Evolutionary conservation across 2,329 filamentous ascomycete genomes (phyloP).

Genomic region (Colletotrichum sidae): DNA sequence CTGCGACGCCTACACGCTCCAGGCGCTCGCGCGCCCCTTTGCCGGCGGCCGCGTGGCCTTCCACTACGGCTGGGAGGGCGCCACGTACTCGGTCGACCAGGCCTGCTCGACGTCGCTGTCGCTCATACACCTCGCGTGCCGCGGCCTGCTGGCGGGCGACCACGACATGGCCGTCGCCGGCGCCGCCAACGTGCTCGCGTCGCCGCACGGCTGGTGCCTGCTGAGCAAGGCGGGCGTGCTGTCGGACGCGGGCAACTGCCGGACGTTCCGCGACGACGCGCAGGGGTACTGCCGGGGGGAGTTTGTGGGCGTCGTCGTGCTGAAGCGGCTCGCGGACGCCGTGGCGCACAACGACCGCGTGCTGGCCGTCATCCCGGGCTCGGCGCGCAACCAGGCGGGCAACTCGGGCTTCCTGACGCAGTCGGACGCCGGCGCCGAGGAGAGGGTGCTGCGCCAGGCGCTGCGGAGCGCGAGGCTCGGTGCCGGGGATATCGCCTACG

Average conservation of each 20-base stretch:
- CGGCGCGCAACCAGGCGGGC: conserved; percentile 55
- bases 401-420: conserved; percentile 46
- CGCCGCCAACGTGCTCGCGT: conserved; percentile 51
- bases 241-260: conserved; percentile 46
- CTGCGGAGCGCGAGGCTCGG: conserved; percentile 49
- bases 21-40: no score
- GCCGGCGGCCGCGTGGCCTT: no score
- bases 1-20: no score
- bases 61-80: no score
- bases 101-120: not conserved
- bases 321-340: conserved; percentile 61
- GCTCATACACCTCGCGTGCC: conserved; percentile 47
- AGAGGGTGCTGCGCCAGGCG: conserved; percentile 60
- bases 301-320: conserved; percentile 54
- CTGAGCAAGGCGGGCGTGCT: conserved; percentile 42
- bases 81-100: no score
- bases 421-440: conserved; percentile 38
- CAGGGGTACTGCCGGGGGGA: conserved; percentile 66
- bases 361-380: conserved; percentile 52
- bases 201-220: not conserved
- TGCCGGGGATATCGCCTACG: conserved; percentile 43
- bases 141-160: conserved; percentile 45
- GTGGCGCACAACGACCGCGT: conserved; percentile 59
- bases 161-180: conserved; percentile 50
- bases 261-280: conserved; percentile 46